These are phyloP conservation scores for Melaleuca alternifolia DNA, from an alignment of 345 rosid species.

Conservation along the genomic window DNA sequence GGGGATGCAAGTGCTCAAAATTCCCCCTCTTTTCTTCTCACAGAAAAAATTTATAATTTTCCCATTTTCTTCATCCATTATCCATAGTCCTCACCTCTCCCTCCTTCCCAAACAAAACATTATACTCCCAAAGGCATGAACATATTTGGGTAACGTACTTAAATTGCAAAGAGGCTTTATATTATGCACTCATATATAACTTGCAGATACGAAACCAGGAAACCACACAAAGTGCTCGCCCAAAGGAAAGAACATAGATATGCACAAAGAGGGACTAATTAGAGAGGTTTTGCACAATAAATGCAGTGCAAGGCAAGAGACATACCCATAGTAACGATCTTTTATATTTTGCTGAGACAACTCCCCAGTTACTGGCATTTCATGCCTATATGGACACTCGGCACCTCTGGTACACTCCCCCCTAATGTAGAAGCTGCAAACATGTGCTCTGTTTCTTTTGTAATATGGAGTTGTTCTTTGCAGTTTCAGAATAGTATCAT, in stretches of 20 bases:
- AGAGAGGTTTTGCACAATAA: background rate
- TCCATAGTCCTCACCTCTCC: background rate
- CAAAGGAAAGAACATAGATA: background rate
- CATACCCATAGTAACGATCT: slow-evolving; percentile 96
- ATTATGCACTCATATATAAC: background rate
- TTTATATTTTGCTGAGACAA: slow-evolving; percentile 91
- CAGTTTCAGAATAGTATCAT: slow-evolving; percentile 86
- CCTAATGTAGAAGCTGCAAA: slow-evolving; percentile 87
- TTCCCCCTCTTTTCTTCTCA: background rate
- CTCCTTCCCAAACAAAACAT: background rate
- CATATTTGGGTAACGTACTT: background rate
- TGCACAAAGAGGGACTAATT: background rate
- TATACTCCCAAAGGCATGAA: background rate
- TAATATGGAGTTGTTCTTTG: slow-evolving; percentile 92
- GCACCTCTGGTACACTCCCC: slow-evolving; percentile 97
- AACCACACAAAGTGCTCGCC: background rate
- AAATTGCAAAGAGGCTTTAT: background rate
- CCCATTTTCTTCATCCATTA: background rate
- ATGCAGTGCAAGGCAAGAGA: background rate
- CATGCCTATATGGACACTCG: slow-evolving; percentile 94
- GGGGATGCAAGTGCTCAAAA: background rate
- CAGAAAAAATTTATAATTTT: background rate
- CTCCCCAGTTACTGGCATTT: slow-evolving; percentile 95
- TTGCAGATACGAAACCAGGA: background rate
- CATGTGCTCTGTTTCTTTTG: slow-evolving; percentile 87